These are phyloP conservation scores for Colletotrichum scovillei DNA, from an alignment of 2,329 filamentous ascomycete species.

Conservation along the genomic window DNA sequence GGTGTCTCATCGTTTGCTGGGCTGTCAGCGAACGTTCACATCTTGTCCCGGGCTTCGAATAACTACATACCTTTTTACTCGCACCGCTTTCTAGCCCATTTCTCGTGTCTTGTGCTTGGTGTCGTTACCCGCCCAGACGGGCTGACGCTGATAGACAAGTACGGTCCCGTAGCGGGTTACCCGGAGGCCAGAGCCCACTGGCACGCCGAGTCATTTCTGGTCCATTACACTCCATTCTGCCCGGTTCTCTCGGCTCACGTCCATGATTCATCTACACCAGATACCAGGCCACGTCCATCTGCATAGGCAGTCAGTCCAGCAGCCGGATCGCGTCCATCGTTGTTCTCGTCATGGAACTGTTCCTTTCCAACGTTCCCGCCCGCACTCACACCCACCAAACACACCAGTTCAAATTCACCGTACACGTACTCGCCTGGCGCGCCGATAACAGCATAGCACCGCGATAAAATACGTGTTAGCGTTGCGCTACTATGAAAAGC, in stretches of 20 bases:
- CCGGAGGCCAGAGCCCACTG: not conserved
- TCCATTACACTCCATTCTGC: constrained; percentile 31
- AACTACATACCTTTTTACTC: not conserved
- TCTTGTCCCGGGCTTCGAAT: not conserved
- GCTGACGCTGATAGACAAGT: not conserved
- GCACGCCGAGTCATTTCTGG: constrained; percentile 32
- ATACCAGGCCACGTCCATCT: not conserved
- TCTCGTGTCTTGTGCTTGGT: not conserved
- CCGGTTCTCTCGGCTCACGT: constrained; percentile 8
- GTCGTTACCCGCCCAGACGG: not conserved
- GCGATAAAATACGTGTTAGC: not conserved
- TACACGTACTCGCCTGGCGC: not conserved
- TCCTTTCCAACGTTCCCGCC: constrained; percentile 15
- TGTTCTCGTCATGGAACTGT: constrained; percentile 1
- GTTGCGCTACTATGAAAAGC: not conserved
- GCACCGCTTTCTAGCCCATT: too few relatives aligned
- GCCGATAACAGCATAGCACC: constrained; percentile 18
- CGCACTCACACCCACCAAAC: not conserved
- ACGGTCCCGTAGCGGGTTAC: not conserved
- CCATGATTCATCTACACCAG: not conserved
- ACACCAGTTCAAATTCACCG: not conserved
- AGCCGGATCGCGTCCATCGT: not conserved
- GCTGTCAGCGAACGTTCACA: not conserved
- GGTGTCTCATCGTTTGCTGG: not conserved
- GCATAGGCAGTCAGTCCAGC: not conserved